These are phyloP conservation scores for Trichoderma semiorbis DNA, from an alignment of 2,329 filamentous ascomycete species.

Conservation along the genomic window DNA sequence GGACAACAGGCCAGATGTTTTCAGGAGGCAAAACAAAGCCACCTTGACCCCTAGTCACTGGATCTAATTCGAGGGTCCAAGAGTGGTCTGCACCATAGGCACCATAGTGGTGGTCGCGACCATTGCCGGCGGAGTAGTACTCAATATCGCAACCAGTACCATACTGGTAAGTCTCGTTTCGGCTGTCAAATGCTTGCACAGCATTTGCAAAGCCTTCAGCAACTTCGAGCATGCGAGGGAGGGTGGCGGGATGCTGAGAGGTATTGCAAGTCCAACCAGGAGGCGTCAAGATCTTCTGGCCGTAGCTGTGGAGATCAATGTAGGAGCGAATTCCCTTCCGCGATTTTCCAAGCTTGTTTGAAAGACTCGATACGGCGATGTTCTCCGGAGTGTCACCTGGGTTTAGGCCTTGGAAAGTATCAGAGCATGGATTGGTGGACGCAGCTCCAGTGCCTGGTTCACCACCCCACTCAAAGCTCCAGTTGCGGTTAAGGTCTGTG, in stretches of 20 bases:
- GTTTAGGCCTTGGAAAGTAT: constrained; percentile 45
- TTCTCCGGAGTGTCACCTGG: constrained; percentile 51
- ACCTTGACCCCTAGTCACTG: background rate
- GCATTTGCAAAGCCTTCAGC: constrained; percentile 6
- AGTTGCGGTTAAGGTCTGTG: constrained; percentile 58
- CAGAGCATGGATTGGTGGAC: constrained; percentile 48
- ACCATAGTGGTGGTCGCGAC: constrained; percentile 8
- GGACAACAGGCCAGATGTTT: constrained; percentile 1
- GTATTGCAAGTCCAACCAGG: constrained; percentile 10
- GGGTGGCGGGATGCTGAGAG: background rate
- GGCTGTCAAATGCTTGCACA: background rate
- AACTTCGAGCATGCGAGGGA: background rate
- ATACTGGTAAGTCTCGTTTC: constrained; percentile 10
- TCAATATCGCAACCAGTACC: constrained; percentile 10
- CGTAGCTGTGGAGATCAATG: constrained; percentile 9
- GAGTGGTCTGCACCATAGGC: background rate
- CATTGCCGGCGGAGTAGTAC: constrained; percentile 9
- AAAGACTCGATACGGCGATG: constrained; percentile 28
- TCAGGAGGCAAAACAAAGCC: constrained; percentile 4
- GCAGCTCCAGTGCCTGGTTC: constrained; percentile 40
- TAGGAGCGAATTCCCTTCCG: constrained; percentile 1
- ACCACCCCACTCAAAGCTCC: constrained; percentile 52
- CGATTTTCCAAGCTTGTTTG: background rate
- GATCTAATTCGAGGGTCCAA: constrained; percentile 9
- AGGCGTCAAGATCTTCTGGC: constrained; percentile 2